A percentile compares a stretch with the other conserved stretches of the same genome.
These are phyloP conservation scores for Cutaneotrichosporon cutaneum DNA, from an alignment of 1,284 basidiomycete genomes.

Conservation along the genomic window DNA sequence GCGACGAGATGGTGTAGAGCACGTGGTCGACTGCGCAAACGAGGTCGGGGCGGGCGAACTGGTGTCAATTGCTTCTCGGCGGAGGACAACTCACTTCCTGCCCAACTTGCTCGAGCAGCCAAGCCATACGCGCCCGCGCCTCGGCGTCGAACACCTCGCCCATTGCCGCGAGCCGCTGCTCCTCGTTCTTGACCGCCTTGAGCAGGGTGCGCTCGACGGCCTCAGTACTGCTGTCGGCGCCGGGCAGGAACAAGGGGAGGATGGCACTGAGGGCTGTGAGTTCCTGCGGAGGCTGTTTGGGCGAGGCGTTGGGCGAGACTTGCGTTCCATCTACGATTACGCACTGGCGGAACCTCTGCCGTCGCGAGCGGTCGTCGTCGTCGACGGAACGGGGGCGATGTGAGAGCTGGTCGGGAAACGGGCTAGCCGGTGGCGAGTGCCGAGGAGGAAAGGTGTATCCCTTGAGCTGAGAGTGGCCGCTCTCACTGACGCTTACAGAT, in stretches of 20 bases:
- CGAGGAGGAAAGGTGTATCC: constrained; percentile 4
- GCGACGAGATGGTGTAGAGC: background rate
- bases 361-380: constrained; percentile 2
- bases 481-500: no score
- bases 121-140: constrained; percentile 15
- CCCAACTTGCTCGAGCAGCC: constrained; percentile 22
- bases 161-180: background rate
- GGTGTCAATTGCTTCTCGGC: background rate
- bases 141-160: constrained; percentile 17
- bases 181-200: constrained; percentile 13
- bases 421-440: background rate
- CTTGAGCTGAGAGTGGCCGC: background rate
- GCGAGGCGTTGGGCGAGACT: constrained; percentile 9
- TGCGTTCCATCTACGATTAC: constrained; percentile 27
- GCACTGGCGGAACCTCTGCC: constrained; percentile 19
- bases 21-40: constrained; percentile 16
- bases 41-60: constrained; percentile 14
- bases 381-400: background rate
- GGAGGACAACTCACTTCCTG: constrained; percentile 11
- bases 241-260: constrained; percentile 7
- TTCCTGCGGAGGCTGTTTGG: background rate
- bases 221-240: background rate
- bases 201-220: constrained; percentile 12
- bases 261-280: constrained; percentile 11
- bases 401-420: background rate